Evolutionary conservation across 352 stramenopile genomes (phyloP).

Genomic region (Blastocystis sp.): DNA sequence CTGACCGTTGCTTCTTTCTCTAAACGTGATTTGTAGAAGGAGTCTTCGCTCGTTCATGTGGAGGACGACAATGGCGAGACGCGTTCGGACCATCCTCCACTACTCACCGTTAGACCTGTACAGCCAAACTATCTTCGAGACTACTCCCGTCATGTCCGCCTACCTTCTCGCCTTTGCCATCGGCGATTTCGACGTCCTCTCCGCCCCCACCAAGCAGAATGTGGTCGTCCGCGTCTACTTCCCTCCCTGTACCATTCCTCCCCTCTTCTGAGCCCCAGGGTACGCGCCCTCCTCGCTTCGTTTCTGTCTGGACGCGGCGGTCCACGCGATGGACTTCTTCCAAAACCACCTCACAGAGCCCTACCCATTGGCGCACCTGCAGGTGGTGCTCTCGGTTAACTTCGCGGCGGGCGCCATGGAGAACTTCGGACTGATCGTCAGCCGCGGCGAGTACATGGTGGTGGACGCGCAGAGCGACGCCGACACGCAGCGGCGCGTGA

Average conservation of each 20-base stretch:
- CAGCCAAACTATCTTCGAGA: background rate
- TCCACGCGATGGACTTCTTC: conserved; percentile 13
- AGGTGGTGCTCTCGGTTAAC: conserved; percentile 28
- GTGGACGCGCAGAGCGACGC: background rate
- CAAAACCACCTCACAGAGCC: background rate
- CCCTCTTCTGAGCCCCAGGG: background rate
- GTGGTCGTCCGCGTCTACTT: background rate
- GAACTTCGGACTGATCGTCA: conserved; percentile 43
- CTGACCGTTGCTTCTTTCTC: background rate
- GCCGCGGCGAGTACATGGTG: conserved; percentile 39
- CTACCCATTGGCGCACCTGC: conserved; percentile 49
- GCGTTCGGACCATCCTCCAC: background rate
- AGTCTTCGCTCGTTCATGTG: background rate
- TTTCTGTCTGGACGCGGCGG: background rate
- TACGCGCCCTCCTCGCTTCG: background rate
- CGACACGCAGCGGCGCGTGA: background rate
- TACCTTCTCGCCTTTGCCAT: conserved; percentile 41
- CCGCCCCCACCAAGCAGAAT: no score
- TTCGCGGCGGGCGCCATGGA: conserved; percentile 62
- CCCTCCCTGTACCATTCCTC: conserved; percentile 5
- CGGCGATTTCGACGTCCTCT: conserved; percentile 25
- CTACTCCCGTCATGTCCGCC: conserved; percentile 40
- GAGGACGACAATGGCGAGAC: background rate
- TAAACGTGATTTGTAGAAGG: background rate
- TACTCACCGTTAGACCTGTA: background rate